Conservation (phyloP, 78 protist species). For the Mastigamoeba balamuthi region DNA sequence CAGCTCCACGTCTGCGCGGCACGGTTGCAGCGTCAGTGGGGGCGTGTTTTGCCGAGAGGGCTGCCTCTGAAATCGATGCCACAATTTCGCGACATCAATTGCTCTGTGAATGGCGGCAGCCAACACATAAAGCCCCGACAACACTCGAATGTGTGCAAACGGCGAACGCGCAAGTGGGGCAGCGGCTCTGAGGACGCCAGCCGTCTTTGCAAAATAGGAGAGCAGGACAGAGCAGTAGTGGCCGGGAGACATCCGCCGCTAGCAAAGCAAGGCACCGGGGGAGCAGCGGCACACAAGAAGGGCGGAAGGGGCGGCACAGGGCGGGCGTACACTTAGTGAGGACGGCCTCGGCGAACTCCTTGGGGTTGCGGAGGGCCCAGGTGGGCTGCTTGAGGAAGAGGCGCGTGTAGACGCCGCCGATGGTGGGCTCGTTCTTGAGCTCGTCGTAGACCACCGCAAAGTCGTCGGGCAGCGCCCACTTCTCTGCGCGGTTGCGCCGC, state of each 20-base stretch:
- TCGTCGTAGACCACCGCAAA: conserved; percentile 5
- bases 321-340: conserved; percentile 2
- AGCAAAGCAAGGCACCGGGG: not conserved
- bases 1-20: no score
- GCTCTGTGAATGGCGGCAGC: no score
- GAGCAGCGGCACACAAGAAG: no score
- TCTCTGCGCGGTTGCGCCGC: not conserved
- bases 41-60: no score
- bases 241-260: not conserved
- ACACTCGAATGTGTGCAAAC: no score
- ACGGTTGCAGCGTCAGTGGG: no score
- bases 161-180: no score
- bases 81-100: no score
- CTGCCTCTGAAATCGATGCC: not conserved
- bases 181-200: no score
- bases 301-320: not conserved
- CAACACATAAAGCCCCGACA: no score
- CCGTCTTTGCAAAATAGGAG: no score
- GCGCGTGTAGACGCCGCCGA: conserved; percentile 62
- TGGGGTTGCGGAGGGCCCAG: conserved; percentile 62
- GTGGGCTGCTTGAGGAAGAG: conserved; percentile 50
- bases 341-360: conserved; percentile 32
- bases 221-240: no score
- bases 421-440: conserved; percentile 17
- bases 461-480: conserved; percentile 26